phyloP scores from a whole-genome alignment of 768 basidiomycete species.

The Leucosporidium yakuticum region DNA sequence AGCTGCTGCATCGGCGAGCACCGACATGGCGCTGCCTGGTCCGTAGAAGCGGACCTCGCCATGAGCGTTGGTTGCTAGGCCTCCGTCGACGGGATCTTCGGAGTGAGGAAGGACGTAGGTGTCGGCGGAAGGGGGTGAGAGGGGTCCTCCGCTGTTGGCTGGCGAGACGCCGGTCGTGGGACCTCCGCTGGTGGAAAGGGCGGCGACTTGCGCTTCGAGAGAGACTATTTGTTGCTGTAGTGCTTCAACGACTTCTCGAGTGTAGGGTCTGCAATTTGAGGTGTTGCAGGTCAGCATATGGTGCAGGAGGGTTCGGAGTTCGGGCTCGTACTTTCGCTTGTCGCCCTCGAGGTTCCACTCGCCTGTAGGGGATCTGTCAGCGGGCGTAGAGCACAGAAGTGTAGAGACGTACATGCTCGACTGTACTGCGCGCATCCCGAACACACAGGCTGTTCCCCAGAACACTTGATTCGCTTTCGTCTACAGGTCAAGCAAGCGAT shows the following conservation, averaged over 20 bases:
- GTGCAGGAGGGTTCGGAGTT: too few relatives aligned
- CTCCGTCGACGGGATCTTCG: not conserved
- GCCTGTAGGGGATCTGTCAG: too few relatives aligned
- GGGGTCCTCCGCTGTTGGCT: not conserved
- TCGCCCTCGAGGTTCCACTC: not conserved
- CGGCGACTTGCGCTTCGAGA: constrained; percentile 10
- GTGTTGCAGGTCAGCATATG: not conserved
- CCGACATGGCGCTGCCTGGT: constrained; percentile 7
- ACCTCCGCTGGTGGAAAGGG: not conserved
- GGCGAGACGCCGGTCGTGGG: not conserved
- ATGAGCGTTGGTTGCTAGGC: not conserved
- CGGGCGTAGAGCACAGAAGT: too few relatives aligned
- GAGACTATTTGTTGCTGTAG: constrained; percentile 32
- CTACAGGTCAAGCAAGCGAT: too few relatives aligned
- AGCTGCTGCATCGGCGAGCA: constrained; percentile 19
- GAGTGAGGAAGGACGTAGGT: not conserved
- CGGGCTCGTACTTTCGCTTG: not conserved
- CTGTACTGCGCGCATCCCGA: too few relatives aligned
- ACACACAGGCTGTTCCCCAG: too few relatives aligned
- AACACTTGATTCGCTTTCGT: too few relatives aligned
- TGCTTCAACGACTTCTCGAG: not conserved
- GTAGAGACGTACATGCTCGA: too few relatives aligned
- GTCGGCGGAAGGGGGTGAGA: not conserved
- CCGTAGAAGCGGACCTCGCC: constrained; percentile 16
- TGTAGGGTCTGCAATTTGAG: not conserved